phyloP scores from a whole-genome alignment of 768 basidiomycete species.

The Holtermannia corniformis region DNA sequence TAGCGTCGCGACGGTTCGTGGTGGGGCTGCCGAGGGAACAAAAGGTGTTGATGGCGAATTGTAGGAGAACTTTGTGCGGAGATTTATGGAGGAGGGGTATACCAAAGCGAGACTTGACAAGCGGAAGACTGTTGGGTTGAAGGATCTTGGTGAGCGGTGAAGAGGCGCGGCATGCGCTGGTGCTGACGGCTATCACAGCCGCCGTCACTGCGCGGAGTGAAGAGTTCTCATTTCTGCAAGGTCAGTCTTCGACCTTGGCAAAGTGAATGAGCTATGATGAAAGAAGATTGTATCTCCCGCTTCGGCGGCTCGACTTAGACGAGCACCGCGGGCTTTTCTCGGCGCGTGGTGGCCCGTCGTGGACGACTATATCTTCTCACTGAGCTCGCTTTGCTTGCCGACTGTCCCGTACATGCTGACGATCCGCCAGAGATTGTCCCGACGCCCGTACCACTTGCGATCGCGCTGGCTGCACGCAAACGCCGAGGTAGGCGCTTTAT shows the following conservation, averaged over 20 bases:
- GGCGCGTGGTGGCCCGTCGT: constrained; percentile 2
- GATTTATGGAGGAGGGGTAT: constrained; percentile 62
- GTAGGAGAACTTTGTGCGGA: constrained; percentile 75
- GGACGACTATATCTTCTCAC: constrained; percentile 40
- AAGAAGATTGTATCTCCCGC: constrained; percentile 17
- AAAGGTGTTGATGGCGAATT: too few species aligned
- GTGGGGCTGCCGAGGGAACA: neutral
- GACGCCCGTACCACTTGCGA: constrained; percentile 28
- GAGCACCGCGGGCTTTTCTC: constrained; percentile 4
- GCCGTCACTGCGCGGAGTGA: constrained; percentile 28
- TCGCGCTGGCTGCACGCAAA: constrained; percentile 8
- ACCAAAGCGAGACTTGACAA: constrained; percentile 61
- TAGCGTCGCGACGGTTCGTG: constrained; percentile 63
- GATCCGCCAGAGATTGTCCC: constrained; percentile 31
- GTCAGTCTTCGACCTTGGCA: constrained; percentile 9
- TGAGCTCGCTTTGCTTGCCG: constrained; percentile 15
- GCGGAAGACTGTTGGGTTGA: constrained; percentile 63
- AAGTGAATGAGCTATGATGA: neutral
- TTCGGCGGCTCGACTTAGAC: constrained; percentile 6
- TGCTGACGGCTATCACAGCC: too few species aligned
- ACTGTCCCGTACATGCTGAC: neutral
- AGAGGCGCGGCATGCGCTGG: neutral
- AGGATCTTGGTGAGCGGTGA: constrained; percentile 58
- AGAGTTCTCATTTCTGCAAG: constrained; percentile 37
- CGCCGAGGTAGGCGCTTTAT: constrained; percentile 4